Evolutionary conservation across 164 flowering plant species (phyloP).

Genomic region (Annona squamosa): DNA sequence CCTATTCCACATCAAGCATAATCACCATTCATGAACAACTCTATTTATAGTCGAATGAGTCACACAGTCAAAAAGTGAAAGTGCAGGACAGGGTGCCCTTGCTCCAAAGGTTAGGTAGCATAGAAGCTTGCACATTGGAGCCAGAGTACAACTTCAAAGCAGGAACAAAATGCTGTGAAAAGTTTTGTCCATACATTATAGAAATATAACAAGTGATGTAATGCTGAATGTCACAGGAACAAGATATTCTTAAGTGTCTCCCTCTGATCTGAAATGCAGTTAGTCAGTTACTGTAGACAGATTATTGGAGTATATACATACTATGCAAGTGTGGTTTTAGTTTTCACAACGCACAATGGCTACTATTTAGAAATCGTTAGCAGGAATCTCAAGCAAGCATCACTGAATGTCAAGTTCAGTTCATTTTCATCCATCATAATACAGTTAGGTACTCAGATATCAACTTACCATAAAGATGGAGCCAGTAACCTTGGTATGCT

Average conservation of each 20-base stretch:
- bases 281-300: too few species aligned
- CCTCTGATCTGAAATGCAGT: too few species aligned
- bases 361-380: too few species aligned
- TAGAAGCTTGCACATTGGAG: neutral
- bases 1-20: neutral
- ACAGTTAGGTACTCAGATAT: neutral
- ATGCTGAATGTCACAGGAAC: neutral
- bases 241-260: neutral
- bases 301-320: too few species aligned
- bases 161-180: neutral
- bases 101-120: neutral
- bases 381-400: too few species aligned
- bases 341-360: too few species aligned
- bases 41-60: neutral
- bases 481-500: neutral
- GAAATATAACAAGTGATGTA: neutral
- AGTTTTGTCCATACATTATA: neutral
- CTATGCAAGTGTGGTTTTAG: too few species aligned
- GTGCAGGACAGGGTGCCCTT: neutral
- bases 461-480: neutral
- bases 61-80: neutral
- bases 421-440: neutral
- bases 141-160: neutral
- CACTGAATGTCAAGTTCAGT: neutral
- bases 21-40: neutral